Base-by-base conservation (phyloP, 176 grass and related monocot genomes). In the Oryza nivara region DNA sequence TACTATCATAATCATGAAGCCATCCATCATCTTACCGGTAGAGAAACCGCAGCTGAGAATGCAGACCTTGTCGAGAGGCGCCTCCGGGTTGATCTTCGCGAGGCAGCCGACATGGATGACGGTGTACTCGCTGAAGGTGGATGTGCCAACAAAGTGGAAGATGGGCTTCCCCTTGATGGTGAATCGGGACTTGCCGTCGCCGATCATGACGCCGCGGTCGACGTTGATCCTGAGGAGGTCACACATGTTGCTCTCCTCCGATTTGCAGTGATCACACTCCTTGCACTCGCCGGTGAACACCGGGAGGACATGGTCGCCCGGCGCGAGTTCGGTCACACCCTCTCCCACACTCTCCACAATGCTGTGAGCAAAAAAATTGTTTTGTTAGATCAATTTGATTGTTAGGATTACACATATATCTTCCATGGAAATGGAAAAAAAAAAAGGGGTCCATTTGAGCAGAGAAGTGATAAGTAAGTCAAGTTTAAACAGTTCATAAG, bases 281-380 rank as follows among this genome's bases (percentile, higher is more conserved):
- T 94, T 97, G 92, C 95, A 97, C 58, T 97, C 95, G 0, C 92
- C 95, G 0, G 88, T 94, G 74, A 97, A 97, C n/a, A 94, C 90
- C 15, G 92, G 95, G 28, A 97, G 95, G 15, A 97, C 95, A 75
- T 97, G 92, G 81, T 97, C 95, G 0, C 95, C 95, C 0, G 95
- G 92, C 1, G 82, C 76, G 0, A 97, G 86, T 36, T 97, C 92
- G 0, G 88, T 94, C 36, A 97, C 95, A 3, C 92, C 92, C 41
- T 94, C 86, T 0, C 92, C 92, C 0, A 97, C 83, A 4, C 95
- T 94, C 88, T 97, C 95, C 22, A 97, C 95, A 60, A 94, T 91
- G 19, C 95, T 94, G 84, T 15, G 1, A 76, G 16, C 8, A 15
- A 36, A 63, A 45, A 0, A 63, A 0, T 6, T 30, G 28, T 14